Evolutionary conservation across 2,329 filamentous ascomycete genomes (phyloP), one percentile per base, ranked within the genome.

Genomic region (Rugonectria rugulosa): DNA sequence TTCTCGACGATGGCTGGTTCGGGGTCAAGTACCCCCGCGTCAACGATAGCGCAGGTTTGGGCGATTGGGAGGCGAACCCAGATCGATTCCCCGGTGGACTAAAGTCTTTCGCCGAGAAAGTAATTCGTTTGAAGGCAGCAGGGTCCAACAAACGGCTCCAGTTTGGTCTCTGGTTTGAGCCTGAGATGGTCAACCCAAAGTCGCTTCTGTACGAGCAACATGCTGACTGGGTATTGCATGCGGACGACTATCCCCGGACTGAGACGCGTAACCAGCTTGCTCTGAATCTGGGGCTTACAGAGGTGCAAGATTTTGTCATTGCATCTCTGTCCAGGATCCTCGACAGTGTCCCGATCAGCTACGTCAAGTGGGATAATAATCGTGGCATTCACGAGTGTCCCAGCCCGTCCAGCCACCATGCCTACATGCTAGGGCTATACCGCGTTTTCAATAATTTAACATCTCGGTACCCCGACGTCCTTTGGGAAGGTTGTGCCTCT

Each of bases 291-390:
- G 85, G 80, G 0, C 72, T 88, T 0, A 77, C 79, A 0, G 84
- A 87, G 56, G 86, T 88, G 0, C 86, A 88, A 59, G 79, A 88
- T 1, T 87, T 81, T 55, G 81, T 88, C 64, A 86, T 88, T 60
- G 69, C 75, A 0, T 76, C 79, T 0, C 74, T 89, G 4, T 78
- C 83, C 2, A 71, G 75, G 4, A 76, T 88, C 6, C 77, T 88
- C 15, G 74, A 81, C 38, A 79, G 74, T 2, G 78, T 80, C 0
- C 73, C 81, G 20, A 81, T 88, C 41, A 71, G 73, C 9, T 88
- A 88, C 57, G 79, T 89, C 57, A 89, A 89, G 61, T 88, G 86
- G 86, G 86, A 88, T 60, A 86, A 88, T 69, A 89, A 89, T 70
- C 76, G 86, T 5, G 85, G 80, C 1, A 85, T 88, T 38, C 84